phyloP scores from a whole-genome alignment of 305 asterid genomes.

The Andrographis paniculata region DNA sequence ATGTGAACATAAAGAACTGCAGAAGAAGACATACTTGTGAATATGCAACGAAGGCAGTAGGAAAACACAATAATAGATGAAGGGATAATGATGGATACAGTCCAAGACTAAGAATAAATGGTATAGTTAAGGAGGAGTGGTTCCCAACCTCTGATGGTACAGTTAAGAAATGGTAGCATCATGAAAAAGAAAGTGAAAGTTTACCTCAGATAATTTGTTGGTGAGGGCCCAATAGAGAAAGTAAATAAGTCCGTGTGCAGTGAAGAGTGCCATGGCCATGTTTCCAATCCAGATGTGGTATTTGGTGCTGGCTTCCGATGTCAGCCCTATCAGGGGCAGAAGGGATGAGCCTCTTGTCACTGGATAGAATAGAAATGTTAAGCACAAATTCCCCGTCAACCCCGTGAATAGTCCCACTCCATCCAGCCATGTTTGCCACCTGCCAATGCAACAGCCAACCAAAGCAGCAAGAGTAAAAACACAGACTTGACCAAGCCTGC shows the following conservation, averaged over 20 bases:
- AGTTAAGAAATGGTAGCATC: background rate
- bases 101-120: background rate
- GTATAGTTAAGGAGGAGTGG: background rate
- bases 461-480: too few relatives aligned
- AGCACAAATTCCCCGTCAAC: conserved; percentile 69
- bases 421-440: conserved; percentile 92
- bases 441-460: conserved; percentile 11
- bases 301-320: conserved; percentile 71
- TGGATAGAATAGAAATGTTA: conserved; percentile 76
- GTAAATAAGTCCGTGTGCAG: conserved; percentile 64
- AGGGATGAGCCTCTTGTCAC: conserved; percentile 80
- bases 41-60: too few relatives aligned
- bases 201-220: conserved; percentile 62
- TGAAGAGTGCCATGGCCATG: conserved; percentile 59
- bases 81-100: too few relatives aligned
- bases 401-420: conserved; percentile 68
- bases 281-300: conserved; percentile 92
- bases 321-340: conserved; percentile 66
- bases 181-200: background rate
- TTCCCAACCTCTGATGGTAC: too few relatives aligned
- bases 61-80: too few relatives aligned
- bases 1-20: background rate
- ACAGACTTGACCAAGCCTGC: too few relatives aligned
- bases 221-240: conserved; percentile 67
- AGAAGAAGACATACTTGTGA: too few relatives aligned